A percentile compares a stretch with the other conserved stretches of the same genome.
Evolutionary conservation across 2,329 filamentous ascomycete genomes (phyloP).

Genomic region (Aplosporella prunicola): DNA sequence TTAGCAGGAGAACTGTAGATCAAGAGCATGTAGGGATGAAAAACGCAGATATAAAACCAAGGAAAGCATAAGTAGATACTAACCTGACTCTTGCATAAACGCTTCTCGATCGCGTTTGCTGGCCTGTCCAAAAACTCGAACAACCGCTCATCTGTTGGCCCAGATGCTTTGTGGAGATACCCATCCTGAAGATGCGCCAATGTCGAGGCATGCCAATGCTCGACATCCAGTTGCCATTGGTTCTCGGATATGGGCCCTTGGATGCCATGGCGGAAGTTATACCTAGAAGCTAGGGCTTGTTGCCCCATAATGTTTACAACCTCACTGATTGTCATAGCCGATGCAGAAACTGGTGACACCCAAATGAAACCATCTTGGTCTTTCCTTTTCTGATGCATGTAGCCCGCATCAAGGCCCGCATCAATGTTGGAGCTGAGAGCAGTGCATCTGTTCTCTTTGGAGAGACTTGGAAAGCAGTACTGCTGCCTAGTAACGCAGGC

Average conservation of each 20-base stretch:
- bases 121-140: background rate
- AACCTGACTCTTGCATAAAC: background rate
- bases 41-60: too few relatives aligned
- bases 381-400: too few relatives aligned
- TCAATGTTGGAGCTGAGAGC: background rate
- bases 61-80: too few relatives aligned
- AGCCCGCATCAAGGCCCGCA: background rate
- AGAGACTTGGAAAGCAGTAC: slow-evolving; percentile 9
- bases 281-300: background rate
- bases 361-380: too few relatives aligned
- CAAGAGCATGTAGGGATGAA: too few relatives aligned
- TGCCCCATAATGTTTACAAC: background rate
- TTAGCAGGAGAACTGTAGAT: too few relatives aligned
- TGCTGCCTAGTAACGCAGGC: background rate
- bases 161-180: slow-evolving; percentile 3
- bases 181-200: slow-evolving; percentile 12
- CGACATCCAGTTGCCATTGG: slow-evolving; percentile 17
- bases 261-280: background rate
- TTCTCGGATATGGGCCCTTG: slow-evolving; percentile 13
- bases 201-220: slow-evolving; percentile 10
- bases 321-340: background rate
- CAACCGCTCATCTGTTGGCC: background rate
- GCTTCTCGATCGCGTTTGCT: too few relatives aligned
- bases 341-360: background rate
- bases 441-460: slow-evolving; percentile 1